Percentiles rank a stretch among this genome's conserved stretches.
Conservation (phyloP, 441 rosid species). For the Brassica hybrid region DNA sequence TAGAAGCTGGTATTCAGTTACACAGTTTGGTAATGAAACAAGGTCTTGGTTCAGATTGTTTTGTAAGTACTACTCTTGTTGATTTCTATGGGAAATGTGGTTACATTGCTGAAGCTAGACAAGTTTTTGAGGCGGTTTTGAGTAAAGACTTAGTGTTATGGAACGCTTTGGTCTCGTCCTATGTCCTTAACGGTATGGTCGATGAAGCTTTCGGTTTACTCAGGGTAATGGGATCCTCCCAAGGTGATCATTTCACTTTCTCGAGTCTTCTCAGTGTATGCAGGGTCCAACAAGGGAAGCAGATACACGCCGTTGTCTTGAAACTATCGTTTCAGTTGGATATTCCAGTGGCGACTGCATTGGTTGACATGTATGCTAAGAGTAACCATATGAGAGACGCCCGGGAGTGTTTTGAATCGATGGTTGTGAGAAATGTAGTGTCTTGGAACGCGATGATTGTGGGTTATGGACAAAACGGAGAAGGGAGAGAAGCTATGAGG, state of each 20-base stretch:
- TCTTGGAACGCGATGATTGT: slow-evolving; percentile 77
- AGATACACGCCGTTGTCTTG: slow-evolving; percentile 54
- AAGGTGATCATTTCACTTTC: slow-evolving; percentile 55
- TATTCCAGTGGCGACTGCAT: slow-evolving; percentile 58
- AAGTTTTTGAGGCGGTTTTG: slow-evolving; percentile 50
- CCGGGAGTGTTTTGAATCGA: slow-evolving; percentile 53
- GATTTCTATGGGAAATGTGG: slow-evolving; percentile 75
- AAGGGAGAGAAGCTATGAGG: slow-evolving; percentile 59
- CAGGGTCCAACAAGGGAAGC: slow-evolving; percentile 54
- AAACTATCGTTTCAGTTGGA: slow-evolving; percentile 56
- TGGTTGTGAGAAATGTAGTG: slow-evolving; percentile 60
- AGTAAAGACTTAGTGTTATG: slow-evolving; percentile 60
- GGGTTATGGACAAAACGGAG: slow-evolving; percentile 57
- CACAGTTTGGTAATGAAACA: slow-evolving; percentile 58
- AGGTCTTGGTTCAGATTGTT: slow-evolving; percentile 51
- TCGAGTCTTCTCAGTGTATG: slow-evolving; percentile 63
- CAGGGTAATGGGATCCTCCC: slow-evolving; percentile 48
- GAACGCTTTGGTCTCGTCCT: slow-evolving; percentile 66
- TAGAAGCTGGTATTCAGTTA: slow-evolving; percentile 53
- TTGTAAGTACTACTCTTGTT: slow-evolving; percentile 55
- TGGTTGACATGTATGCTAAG: slow-evolving; percentile 67
- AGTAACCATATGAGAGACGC: slow-evolving; percentile 52
- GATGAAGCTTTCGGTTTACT: slow-evolving; percentile 55
- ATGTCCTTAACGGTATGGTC: slow-evolving; percentile 52
- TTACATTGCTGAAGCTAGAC: slow-evolving; percentile 49